Base-by-base conservation (phyloP, 2,329 filamentous ascomycete species). In the Sordariomycetes sp. region DNA sequence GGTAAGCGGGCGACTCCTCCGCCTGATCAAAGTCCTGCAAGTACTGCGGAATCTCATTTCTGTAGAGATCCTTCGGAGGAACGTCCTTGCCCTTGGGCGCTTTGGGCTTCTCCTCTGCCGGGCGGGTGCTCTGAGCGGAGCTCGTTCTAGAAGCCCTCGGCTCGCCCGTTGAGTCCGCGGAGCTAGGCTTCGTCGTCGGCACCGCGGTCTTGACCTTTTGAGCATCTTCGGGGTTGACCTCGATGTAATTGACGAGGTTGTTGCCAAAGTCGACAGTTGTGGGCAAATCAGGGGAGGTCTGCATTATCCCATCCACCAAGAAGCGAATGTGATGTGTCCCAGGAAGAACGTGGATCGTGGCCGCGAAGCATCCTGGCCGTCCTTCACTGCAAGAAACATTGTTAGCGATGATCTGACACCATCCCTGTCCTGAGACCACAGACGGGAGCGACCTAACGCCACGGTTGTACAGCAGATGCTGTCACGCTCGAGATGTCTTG, bases 221-320 rank as follows among this genome's bases (percentile, higher is more conserved):
- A 54, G 51, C 9, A 67, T 88, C 82, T 36, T 87, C 81, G 23
- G 85, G 77, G 48, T 74, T 85, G 41, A 96, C 84, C 63, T 98
- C 92, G 51, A 98, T 86, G 55, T 96, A 98, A 61, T 98, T 98
- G 59, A 98, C 90, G 14, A 98, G 70, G 53, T 94, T 94, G 63
- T 96, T 96, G 43, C 87, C 93, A 56, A 93, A 95, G 57, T 98
- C 92, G 38, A 98, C 92, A 2, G 92, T 94, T 0, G 92, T 96
- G 11, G 92, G 90, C 36, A 95, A 69, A 43, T 83, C 77, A 39
- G 84, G 79, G 12, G 86, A 92, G 11, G 87, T 92, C 53, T 82
- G 76, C 86, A 95, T 94, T 50, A 90, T 81, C 38, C 84, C 85
- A 60, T 96, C 90, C 33, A 95, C 87, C 45, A 98, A 73, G 62